phyloP scores from a whole-genome alignment of 352 stramenopile genomes.

The Peronospora farinosa region DNA sequence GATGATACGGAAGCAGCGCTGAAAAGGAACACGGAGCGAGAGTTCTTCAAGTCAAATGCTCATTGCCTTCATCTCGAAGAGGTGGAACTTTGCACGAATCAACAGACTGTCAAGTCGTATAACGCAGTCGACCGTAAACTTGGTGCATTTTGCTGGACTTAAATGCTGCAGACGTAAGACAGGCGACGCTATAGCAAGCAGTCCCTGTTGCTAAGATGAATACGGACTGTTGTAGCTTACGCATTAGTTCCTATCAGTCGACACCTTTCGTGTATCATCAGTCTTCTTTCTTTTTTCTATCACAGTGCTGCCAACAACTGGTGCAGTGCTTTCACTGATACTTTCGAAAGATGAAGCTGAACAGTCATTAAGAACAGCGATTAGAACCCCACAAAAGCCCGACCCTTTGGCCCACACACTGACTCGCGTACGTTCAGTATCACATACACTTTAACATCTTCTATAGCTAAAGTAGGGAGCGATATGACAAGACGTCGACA shows the following conservation, averaged over 20 bases:
- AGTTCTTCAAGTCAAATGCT: conserved; percentile 8
- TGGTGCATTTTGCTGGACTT: conserved; percentile 11
- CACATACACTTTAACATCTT: background rate
- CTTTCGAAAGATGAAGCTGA: too few relatives aligned
- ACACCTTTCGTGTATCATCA: too few relatives aligned
- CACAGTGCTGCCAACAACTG: too few relatives aligned
- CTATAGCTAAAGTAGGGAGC: background rate
- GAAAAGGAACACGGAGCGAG: conserved; percentile 8
- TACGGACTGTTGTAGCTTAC: too few relatives aligned
- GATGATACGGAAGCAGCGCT: background rate
- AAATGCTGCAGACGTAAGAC: conserved; percentile 12
- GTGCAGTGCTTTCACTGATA: too few relatives aligned
- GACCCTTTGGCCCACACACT: too few relatives aligned
- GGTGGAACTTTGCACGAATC: background rate
- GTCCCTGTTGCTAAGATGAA: too few relatives aligned
- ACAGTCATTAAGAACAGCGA: conserved; percentile 1
- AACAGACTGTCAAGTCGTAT: background rate
- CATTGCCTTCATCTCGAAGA: background rate
- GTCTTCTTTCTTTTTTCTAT: too few relatives aligned
- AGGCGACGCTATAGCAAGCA: conserved; percentile 1
- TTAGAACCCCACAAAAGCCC: background rate
- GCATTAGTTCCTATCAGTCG: too few relatives aligned
- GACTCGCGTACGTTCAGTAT: background rate
- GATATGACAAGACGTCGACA: too few relatives aligned
- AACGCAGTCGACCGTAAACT: conserved; percentile 1